Conservation (phyloP, 371 early-diverging fungal genomes). For the Actinomortierella wolfii region DNA sequence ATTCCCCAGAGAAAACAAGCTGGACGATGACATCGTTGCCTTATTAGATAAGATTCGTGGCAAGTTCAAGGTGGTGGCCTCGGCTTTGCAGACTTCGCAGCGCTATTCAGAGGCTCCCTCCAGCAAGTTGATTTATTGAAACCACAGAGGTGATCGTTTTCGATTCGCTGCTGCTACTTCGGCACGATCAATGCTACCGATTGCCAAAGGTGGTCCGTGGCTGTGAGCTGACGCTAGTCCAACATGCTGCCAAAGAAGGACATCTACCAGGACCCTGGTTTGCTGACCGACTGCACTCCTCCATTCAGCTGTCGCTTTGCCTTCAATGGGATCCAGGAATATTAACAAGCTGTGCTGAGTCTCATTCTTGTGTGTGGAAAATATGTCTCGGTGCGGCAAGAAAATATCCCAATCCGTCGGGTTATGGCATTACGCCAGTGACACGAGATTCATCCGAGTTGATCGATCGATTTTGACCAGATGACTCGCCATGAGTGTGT, state of each 20-base stretch:
- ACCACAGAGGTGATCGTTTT: neutral
- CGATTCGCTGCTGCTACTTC: neutral
- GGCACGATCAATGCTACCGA: too few relatives aligned
- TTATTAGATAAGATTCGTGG: slow-evolving; percentile 63
- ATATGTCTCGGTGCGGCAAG: too few relatives aligned
- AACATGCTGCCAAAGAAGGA: too few relatives aligned
- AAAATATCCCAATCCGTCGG: too few relatives aligned
- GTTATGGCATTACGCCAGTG: slow-evolving; percentile 6
- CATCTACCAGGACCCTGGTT: too few relatives aligned
- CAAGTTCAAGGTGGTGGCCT: slow-evolving; percentile 61
- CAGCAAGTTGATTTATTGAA: slow-evolving; percentile 43
- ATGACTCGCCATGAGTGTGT: slow-evolving; percentile 30
- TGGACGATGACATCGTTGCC: slow-evolving; percentile 59
- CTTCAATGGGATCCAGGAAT: too few relatives aligned
- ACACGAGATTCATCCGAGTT: slow-evolving; percentile 24
- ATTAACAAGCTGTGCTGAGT: too few relatives aligned
- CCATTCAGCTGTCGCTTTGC: too few relatives aligned
- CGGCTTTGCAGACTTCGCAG: slow-evolving; percentile 57
- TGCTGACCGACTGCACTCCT: too few relatives aligned
- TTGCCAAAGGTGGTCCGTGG: too few relatives aligned
- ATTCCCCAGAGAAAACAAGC: slow-evolving; percentile 63
- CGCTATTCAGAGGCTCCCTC: slow-evolving; percentile 37
- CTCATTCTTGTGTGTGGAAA: too few relatives aligned
- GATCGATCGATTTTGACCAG: slow-evolving; percentile 34
- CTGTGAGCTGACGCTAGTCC: too few relatives aligned